These are phyloP conservation scores for Ophiostoma triangulosporum DNA, from an alignment of 2,329 filamentous ascomycete genomes.

Conservation along the genomic window DNA sequence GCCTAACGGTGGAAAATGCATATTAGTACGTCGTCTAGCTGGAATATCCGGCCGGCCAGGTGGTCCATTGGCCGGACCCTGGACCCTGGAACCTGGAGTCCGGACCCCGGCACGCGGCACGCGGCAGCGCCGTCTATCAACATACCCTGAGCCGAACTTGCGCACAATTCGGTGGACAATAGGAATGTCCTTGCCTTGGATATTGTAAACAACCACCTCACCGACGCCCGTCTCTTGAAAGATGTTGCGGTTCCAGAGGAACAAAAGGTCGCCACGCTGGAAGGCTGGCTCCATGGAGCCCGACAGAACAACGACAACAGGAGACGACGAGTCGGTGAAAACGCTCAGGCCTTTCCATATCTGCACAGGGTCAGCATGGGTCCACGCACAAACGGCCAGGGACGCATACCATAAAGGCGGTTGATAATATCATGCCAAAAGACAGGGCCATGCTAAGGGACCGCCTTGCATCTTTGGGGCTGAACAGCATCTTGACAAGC, in stretches of 20 bases:
- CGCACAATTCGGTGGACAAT: constrained; percentile 91
- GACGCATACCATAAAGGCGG: constrained; percentile 64
- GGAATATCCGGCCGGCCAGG: background rate
- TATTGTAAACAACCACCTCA: constrained; percentile 55
- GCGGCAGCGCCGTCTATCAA: constrained; percentile 6
- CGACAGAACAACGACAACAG: constrained; percentile 72
- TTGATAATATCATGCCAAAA: constrained; percentile 80
- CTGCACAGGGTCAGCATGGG: constrained; percentile 23
- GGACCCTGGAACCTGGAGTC: too few relatives aligned
- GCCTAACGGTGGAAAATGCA: constrained; percentile 21
- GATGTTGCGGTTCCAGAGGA: constrained; percentile 62
- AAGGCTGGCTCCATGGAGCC: constrained; percentile 79
- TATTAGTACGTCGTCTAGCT: background rate
- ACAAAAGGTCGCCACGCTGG: constrained; percentile 61
- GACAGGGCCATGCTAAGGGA: constrained; percentile 72
- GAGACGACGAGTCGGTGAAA: constrained; percentile 58
- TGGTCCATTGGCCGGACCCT: background rate
- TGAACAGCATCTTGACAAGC: constrained; percentile 46
- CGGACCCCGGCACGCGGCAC: too few relatives aligned
- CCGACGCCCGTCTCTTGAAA: constrained; percentile 38
- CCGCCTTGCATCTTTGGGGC: constrained; percentile 64
- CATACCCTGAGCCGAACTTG: constrained; percentile 48
- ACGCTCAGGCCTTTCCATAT: constrained; percentile 85
- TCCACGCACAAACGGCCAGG: background rate
- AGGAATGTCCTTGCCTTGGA: constrained; percentile 86